Evolutionary conservation across 1,139 yeast species (phyloP).

Genomic region (Saccharomyces pastorianus): DNA sequence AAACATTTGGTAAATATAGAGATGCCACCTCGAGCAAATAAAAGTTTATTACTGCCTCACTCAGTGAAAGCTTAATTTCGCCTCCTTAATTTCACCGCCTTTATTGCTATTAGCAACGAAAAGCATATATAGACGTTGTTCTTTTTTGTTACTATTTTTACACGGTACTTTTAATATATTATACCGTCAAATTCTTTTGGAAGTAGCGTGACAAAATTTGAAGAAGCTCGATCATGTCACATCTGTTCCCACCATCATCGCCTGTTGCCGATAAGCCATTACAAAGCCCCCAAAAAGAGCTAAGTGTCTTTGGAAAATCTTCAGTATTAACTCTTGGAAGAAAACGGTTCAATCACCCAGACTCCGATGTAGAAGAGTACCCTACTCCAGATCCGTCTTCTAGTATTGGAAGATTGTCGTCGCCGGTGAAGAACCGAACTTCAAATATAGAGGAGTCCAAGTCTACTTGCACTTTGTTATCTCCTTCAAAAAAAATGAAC

Average conservation of each 20-base stretch:
- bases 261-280: conserved; percentile 2
- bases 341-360: neutral
- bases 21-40: too few species aligned
- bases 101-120: neutral
- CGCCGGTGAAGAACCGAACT: conserved; percentile 19
- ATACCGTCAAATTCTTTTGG: too few species aligned
- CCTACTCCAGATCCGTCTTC: conserved; percentile 56
- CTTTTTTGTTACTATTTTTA: neutral
- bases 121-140: neutral
- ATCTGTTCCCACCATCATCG: conserved; percentile 8
- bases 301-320: neutral
- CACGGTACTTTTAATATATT: too few species aligned
- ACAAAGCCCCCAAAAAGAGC: neutral
- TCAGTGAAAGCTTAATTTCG: neutral
- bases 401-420: conserved; percentile 41
- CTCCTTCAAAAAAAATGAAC: neutral
- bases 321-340: conserved; percentile 1
- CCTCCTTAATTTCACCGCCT: neutral
- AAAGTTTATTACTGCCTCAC: neutral
- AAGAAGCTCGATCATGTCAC: neutral
- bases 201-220: too few species aligned
- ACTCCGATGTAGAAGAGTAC: conserved; percentile 10
- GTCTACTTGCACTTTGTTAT: conserved; percentile 8
- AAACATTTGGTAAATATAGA: neutral
- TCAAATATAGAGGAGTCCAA: conserved; percentile 7